Percentiles rank a stretch among this genome's conserved stretches.
Conservation (phyloP, 345 rosid genomes). For the Brassica cretica region DNA sequence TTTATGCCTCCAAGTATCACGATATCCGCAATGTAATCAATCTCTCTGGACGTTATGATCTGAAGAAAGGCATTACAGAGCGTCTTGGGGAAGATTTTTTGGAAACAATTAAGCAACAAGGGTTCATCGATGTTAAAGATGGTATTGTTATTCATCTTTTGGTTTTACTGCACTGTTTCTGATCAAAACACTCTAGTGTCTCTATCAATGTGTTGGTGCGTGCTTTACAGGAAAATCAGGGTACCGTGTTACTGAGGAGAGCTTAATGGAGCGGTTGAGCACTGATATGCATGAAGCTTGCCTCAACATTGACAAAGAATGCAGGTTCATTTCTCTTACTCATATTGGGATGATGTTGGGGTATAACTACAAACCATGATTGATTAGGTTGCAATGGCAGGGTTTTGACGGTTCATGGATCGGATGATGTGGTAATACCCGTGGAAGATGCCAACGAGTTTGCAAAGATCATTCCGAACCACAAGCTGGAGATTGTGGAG, state of each 20-base stretch:
- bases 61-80: constrained; percentile 63
- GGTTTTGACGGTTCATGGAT: constrained; percentile 82
- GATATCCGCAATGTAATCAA: constrained; percentile 51
- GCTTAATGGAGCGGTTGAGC: constrained; percentile 69
- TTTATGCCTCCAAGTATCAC: constrained; percentile 77
- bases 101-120: constrained; percentile 53
- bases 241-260: constrained; percentile 63
- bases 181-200: not conserved
- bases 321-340: constrained; percentile 34
- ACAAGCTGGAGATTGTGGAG: constrained; percentile 54
- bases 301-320: constrained; percentile 56
- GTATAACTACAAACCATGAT: not conserved
- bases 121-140: constrained; percentile 57
- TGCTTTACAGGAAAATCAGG: constrained; percentile 43
- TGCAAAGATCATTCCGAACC: constrained; percentile 69
- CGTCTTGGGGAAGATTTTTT: constrained; percentile 64
- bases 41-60: constrained; percentile 74
- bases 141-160: constrained; percentile 44
- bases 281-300: constrained; percentile 69
- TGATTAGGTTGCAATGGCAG: constrained; percentile 29
- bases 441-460: constrained; percentile 68
- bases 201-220: not conserved
- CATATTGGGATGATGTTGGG: not conserved
- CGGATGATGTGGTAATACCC: constrained; percentile 55
- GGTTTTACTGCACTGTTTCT: not conserved